These are phyloP conservation scores for Leptomonas seymouri DNA, from an alignment of 208 protist genomes.

Conservation along the genomic window DNA sequence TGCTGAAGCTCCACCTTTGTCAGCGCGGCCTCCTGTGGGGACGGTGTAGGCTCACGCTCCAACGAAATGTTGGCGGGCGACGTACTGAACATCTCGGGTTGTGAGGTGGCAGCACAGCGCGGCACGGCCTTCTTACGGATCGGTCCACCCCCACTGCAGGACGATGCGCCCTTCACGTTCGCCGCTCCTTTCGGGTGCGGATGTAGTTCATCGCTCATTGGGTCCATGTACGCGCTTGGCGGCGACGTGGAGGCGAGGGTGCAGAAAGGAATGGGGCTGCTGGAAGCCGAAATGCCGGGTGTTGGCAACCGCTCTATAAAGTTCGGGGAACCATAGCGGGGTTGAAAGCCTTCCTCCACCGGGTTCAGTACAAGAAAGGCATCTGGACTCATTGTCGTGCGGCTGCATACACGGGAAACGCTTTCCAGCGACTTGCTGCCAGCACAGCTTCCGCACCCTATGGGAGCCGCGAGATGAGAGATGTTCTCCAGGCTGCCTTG, in stretches of 20 bases:
- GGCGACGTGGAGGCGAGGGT: conserved; percentile 3
- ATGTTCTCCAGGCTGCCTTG: neutral
- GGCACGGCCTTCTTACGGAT: conserved; percentile 9
- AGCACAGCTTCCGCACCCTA: neutral
- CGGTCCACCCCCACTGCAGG: neutral
- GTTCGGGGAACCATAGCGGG: neutral
- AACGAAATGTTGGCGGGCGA: conserved; percentile 1
- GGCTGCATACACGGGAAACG: neutral
- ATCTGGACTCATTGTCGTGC: neutral
- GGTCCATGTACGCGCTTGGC: neutral
- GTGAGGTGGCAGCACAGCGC: neutral
- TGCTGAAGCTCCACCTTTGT: neutral
- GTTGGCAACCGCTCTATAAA: neutral
- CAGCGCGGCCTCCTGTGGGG: neutral
- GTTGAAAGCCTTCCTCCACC: neutral
- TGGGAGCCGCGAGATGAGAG: neutral
- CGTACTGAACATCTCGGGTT: conserved; percentile 7
- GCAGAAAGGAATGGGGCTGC: conserved; percentile 1
- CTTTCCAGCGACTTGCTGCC: conserved; percentile 1
- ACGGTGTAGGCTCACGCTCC: neutral
- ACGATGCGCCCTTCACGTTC: neutral
- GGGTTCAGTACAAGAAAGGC: neutral
- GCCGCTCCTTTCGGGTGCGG: neutral
- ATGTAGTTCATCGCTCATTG: neutral
- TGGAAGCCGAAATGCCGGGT: neutral